phyloP scores from a whole-genome alignment of 371 early-diverging fungal species.

The Mortierella sp. region DNA sequence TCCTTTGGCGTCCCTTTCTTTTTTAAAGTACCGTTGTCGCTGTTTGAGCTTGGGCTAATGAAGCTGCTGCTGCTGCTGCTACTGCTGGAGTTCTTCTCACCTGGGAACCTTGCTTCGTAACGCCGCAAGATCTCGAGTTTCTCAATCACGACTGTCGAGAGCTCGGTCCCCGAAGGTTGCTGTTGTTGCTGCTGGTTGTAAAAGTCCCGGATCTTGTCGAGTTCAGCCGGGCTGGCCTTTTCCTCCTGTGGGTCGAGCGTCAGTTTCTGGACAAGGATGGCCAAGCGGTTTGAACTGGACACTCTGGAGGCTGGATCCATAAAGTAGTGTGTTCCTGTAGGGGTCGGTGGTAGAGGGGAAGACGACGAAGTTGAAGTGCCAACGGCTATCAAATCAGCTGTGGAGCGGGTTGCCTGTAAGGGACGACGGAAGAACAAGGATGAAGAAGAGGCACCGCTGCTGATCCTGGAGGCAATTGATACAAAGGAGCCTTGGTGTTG shows the following conservation, averaged over 20 bases:
- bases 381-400: slow-evolving; percentile 17
- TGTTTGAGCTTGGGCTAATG: not conserved
- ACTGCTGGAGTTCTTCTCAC: slow-evolving; percentile 41
- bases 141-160: slow-evolving; percentile 45
- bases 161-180: slow-evolving; percentile 41
- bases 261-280: slow-evolving; percentile 31
- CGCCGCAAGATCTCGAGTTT: slow-evolving; percentile 57
- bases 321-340: not conserved
- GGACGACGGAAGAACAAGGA: slow-evolving; percentile 45
- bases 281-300: slow-evolving; percentile 6
- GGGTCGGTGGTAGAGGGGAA: not conserved
- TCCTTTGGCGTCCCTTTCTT: slow-evolving; percentile 1
- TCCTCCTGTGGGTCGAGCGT: slow-evolving; percentile 42
- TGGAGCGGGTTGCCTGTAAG: slow-evolving; percentile 1
- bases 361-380: not conserved
- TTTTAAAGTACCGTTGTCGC: not conserved
- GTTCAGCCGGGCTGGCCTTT: slow-evolving; percentile 22
- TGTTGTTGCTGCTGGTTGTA: slow-evolving; percentile 5
- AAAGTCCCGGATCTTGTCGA: slow-evolving; percentile 29
- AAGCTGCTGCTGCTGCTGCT: not conserved
- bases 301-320: not conserved
- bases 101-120: slow-evolving; percentile 59
- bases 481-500: slow-evolving; percentile 21
- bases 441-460: slow-evolving; percentile 29
- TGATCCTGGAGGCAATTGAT: slow-evolving; percentile 39